Conservation (phyloP, 1,139 yeast genomes). For the Kurtzmaniella quercitrusa region DNA sequence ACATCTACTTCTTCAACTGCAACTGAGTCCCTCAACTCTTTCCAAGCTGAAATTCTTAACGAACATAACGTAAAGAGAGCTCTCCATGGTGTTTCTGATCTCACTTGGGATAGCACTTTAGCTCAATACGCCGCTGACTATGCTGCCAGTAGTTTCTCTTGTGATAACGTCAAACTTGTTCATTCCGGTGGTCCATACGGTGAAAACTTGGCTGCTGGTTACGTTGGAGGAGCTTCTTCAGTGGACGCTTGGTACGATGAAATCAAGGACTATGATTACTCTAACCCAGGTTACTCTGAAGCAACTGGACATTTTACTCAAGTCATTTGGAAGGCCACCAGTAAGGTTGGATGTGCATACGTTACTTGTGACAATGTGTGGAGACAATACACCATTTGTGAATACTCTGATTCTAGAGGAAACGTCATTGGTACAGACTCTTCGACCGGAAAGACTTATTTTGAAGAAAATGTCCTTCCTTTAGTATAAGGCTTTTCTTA, state of each 20-base stretch:
- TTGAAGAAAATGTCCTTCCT: slow-evolving; percentile 50
- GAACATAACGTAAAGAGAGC: slow-evolving; percentile 55
- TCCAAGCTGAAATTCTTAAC: slow-evolving; percentile 33
- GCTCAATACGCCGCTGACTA: slow-evolving; percentile 46
- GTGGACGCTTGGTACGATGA: slow-evolving; percentile 69
- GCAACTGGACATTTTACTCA: slow-evolving; percentile 67
- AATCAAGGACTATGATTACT: slow-evolving; percentile 47
- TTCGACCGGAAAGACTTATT: slow-evolving; percentile 33
- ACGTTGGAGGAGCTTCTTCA: slow-evolving; percentile 42
- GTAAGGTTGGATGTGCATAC: slow-evolving; percentile 59
- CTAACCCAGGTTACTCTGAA: slow-evolving; percentile 39
- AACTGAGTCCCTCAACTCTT: slow-evolving; percentile 16
- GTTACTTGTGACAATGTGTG: slow-evolving; percentile 46
- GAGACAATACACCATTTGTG: slow-evolving; percentile 63
- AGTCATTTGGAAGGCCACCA: slow-evolving; percentile 58
- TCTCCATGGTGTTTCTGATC: slow-evolving; percentile 44
- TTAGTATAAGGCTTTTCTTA: slow-evolving; percentile 12
- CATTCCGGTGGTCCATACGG: slow-evolving; percentile 55
- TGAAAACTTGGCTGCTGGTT: slow-evolving; percentile 59
- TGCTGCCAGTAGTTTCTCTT: slow-evolving; percentile 40
- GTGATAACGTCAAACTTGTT: slow-evolving; percentile 49
- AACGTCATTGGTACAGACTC: slow-evolving; percentile 43
- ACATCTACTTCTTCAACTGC: slow-evolving; percentile 16
- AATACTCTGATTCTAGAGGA: slow-evolving; percentile 57
- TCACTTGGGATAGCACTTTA: slow-evolving; percentile 47